Conservation (phyloP, 371 early-diverging fungal genomes). For the Zychaea mexicana region DNA sequence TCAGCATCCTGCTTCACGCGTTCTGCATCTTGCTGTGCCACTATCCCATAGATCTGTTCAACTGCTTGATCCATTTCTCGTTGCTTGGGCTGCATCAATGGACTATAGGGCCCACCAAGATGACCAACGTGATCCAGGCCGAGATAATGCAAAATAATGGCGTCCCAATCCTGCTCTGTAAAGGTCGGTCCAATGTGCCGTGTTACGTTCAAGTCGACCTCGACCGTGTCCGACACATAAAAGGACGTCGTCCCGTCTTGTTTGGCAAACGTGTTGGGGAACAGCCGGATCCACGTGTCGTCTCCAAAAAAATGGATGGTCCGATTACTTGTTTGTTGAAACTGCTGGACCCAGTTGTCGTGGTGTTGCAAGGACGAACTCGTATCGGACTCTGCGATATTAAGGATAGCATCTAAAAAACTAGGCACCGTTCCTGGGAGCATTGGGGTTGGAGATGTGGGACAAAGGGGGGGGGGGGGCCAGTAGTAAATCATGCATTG, state of each 20-base stretch:
- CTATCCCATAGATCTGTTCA: conserved; percentile 49
- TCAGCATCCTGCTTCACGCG: conserved; percentile 27
- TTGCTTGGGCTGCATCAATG: conserved; percentile 79
- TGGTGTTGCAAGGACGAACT: conserved; percentile 67
- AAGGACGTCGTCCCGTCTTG: conserved; percentile 83
- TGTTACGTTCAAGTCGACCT: conserved; percentile 82
- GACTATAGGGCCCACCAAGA: conserved; percentile 80
- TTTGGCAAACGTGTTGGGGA: conserved; percentile 68
- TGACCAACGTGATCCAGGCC: conserved; percentile 97
- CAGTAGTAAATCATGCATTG: not conserved
- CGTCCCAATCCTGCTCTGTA: conserved; percentile 73
- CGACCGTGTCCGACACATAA: conserved; percentile 77
- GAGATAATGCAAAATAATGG: conserved; percentile 88
- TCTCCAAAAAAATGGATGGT: conserved; percentile 89
- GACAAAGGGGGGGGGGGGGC: too few relatives aligned
- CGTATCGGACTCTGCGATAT: conserved; percentile 84
- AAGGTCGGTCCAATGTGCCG: conserved; percentile 73
- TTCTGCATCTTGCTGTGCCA: conserved; percentile 46
- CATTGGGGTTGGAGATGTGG: too few relatives aligned
- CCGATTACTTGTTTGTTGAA: conserved; percentile 51
- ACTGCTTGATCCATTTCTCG: conserved; percentile 78
- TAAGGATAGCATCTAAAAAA: conserved; percentile 78
- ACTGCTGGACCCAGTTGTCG: conserved; percentile 77
- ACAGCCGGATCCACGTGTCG: conserved; percentile 93
- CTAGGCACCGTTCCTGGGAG: conserved; percentile 65